Base-by-base conservation (phyloP, 1,284 basidiomycete species). In the Flammula alnicola region DNA sequence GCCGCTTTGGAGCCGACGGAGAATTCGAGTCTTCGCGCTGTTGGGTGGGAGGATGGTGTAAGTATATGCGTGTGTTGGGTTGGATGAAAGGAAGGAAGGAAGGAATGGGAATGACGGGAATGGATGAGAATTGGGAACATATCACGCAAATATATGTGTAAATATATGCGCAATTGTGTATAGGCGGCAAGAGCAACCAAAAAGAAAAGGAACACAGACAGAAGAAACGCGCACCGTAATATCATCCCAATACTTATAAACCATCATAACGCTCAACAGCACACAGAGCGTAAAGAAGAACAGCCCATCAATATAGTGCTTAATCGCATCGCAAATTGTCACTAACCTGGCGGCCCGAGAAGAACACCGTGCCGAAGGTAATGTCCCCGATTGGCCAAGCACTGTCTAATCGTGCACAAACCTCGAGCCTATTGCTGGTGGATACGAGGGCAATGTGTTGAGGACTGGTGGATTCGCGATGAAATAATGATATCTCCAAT, bases 231-330 rank as follows among this genome's bases (percentile, higher is more conserved):
- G 59, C 61, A 88, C 95, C 49, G 96, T 98, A 68, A 99, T 98
- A 60, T 88, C 91, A 68, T 98, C 95, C 94, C 95, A 98, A 72
- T 95, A 95, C 71, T 98, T 98, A 83, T 99, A 99, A 38, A 98
- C 91, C 96, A 99, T 99, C 96, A 99, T 99, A 44, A 99, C 95
- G 61, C 90, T 90, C 31, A 99, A 79, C 41, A 99, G 82, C 74
- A 95, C 91, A 74, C 95, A 98, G 20, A 99, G 80, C 26, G 91
- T 88, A 73, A 94, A 95, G 82, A 99, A 97, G 81, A 98, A 98
- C 16, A 96, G 77, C 1, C 95, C 94, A 62, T 96, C 93, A 64
- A 98, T 93, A 73, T 98, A 98, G 72, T 98, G 95, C 65, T 91
- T 88, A 71, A 98, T 93, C 11, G 93, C 91, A 67, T 96, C 85